Conservation (phyloP, 192 early-diverging fungal species). For the Linnemannia zychae region DNA sequence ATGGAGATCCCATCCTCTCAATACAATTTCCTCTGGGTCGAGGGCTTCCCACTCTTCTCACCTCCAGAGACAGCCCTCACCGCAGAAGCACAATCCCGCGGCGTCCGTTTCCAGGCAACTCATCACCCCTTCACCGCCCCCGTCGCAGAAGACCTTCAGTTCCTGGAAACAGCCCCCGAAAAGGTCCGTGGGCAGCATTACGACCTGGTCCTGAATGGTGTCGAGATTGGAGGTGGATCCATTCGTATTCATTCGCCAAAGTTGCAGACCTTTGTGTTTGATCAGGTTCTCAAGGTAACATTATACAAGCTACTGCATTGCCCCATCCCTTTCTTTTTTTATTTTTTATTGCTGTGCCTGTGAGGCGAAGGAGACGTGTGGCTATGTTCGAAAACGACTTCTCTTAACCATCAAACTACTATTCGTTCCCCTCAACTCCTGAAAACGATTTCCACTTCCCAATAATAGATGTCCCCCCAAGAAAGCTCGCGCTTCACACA, state of each 20-base stretch:
- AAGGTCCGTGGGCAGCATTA: conserved; percentile 87
- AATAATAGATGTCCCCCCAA: conserved; percentile 59
- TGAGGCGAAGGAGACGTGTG: background rate
- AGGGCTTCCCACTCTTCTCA: conserved; percentile 91
- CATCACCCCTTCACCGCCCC: conserved; percentile 97
- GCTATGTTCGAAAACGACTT: background rate
- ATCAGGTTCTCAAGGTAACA: conserved; percentile 71
- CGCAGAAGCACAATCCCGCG: conserved; percentile 17
- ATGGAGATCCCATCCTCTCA: conserved; percentile 60
- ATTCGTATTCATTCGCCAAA: conserved; percentile 87
- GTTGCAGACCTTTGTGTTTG: conserved; percentile 82
- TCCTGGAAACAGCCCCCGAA: conserved; percentile 73
- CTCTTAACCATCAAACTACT: background rate
- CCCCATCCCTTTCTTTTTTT: background rate
- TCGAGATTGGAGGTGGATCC: conserved; percentile 93
- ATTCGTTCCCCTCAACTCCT: background rate
- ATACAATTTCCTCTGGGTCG: conserved; percentile 88
- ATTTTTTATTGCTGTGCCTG: background rate
- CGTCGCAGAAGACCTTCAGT: conserved; percentile 71
- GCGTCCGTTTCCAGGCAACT: conserved; percentile 68
- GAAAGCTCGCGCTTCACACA: conserved; percentile 81
- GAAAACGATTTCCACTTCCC: background rate
- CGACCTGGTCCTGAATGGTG: conserved; percentile 91
- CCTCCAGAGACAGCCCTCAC: conserved; percentile 66
- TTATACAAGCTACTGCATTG: background rate